Evolutionary conservation across 1,284 basidiomycete species (phyloP).

Genomic region (Crocinoboletus sp.): DNA sequence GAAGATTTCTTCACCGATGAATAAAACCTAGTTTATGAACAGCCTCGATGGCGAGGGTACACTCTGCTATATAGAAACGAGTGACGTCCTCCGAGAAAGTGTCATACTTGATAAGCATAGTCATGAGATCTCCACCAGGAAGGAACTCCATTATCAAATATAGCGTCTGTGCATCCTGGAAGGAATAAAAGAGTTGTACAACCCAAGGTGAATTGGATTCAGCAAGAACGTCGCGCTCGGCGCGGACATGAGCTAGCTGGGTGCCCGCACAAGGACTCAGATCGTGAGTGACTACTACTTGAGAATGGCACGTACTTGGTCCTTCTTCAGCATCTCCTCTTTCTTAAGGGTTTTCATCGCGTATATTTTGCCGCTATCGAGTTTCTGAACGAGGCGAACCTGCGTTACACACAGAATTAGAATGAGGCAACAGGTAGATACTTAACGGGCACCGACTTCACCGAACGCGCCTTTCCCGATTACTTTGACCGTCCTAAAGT

Average conservation of each 20-base stretch:
- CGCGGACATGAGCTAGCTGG: constrained; percentile 88
- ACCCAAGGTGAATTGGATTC: constrained; percentile 99
- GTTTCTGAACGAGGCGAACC: constrained; percentile 96
- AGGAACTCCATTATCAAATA: constrained; percentile 99
- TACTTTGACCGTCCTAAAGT: constrained; percentile 92
- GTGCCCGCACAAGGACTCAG: constrained; percentile 34
- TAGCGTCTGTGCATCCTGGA: constrained; percentile 92
- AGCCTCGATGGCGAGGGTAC: constrained; percentile 85
- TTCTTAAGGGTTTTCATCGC: constrained; percentile 99
- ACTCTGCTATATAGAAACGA: constrained; percentile 97
- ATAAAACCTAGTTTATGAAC: constrained; percentile 94
- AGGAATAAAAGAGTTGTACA: constrained; percentile 97
- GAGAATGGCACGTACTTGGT: constrained; percentile 61
- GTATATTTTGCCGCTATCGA: constrained; percentile 97
- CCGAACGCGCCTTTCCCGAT: constrained; percentile 96
- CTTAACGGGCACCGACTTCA: constrained; percentile 48
- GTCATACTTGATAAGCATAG: constrained; percentile 99
- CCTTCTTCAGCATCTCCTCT: constrained; percentile 99
- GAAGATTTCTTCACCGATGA: constrained; percentile 52
- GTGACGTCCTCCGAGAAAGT: constrained; percentile 99
- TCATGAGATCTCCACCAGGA: constrained; percentile 98
- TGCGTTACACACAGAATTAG: constrained; percentile 52
- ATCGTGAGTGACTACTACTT: not conserved
- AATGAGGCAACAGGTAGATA: constrained; percentile 38
- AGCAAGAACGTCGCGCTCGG: constrained; percentile 88